A percentile compares a stretch with the other conserved stretches of the same genome.
Conservation (phyloP, 139 green algal species). For the Coccomyxa sp. region DNA sequence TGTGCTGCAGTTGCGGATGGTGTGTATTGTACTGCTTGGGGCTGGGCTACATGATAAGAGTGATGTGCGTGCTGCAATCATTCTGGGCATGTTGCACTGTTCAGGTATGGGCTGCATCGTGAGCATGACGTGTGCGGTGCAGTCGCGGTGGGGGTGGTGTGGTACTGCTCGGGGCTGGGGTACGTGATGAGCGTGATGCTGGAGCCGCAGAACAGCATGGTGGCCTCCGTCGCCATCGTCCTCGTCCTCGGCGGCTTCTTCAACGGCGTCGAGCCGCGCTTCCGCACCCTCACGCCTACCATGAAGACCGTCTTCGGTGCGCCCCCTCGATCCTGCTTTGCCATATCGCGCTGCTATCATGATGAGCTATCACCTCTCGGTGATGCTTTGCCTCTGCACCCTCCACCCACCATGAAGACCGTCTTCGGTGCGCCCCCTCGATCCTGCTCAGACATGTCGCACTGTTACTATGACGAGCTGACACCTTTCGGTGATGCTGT, state of each 20-base stretch:
- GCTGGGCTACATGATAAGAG: not conserved
- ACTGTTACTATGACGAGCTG: no score
- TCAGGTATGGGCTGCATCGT: not conserved
- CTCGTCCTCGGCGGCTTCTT: constrained; percentile 46
- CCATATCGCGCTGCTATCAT: no score
- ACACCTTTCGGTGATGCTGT: no score
- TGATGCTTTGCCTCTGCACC: no score
- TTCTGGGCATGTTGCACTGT: not conserved
- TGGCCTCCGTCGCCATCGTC: constrained; percentile 32
- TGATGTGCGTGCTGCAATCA: constrained; percentile 4
- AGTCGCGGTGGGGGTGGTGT: constrained; percentile 34
- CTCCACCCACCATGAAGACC: constrained; percentile 29
- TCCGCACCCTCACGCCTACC: constrained; percentile 14
- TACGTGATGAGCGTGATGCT: constrained; percentile 28
- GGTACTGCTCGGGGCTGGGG: constrained; percentile 27
- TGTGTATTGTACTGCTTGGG: not conserved
- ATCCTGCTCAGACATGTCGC: no score
- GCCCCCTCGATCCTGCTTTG: no score
- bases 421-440: constrained; percentile 9
- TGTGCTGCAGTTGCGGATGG: constrained; percentile 17
- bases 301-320: constrained; percentile 29
- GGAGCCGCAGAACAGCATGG: constrained; percentile 33
- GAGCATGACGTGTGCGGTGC: constrained; percentile 5
- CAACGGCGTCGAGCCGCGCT: constrained; percentile 46
- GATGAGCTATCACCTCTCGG: no score